Base-by-base conservation (phyloP, 2,329 filamentous ascomycete species). In the Phyllosticta paracitricarpa region DNA sequence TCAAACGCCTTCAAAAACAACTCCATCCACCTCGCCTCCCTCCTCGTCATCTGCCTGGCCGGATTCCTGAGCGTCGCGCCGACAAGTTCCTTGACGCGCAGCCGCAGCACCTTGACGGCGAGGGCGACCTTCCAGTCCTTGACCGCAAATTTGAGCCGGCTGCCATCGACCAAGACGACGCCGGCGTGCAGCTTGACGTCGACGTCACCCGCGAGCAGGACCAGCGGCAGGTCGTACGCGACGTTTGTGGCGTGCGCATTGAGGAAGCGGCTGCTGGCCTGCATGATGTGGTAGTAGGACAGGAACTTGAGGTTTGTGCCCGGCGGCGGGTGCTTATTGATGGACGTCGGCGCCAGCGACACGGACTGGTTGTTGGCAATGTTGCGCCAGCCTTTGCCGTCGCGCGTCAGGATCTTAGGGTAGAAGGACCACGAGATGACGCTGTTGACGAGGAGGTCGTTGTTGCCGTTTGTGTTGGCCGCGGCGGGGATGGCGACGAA, bases 371-470 rank as follows among this genome's bases (percentile, higher is more conserved):
- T 97, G 76, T 96, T 97, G 58, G 89, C 86, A 63, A 97, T 86
- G 66, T 97, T 97, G 61, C 92, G 87, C 81, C 92, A 89, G 12
- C 89, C 91, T 76, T 91, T 95, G 57, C 84, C 85, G 68, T 97
- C 92, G 61, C 89, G 85, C 26, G 88, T 84, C 3, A 97, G 81
- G 17, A 99, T 82, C 69, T 96, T 97, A 0, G 94, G 94, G 69
- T 99, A 97, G 77, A 99, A 96, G 58, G 90, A 92, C 84, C 90
- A 96, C 0, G 91, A 89, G 66, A 97, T 89, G 52, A 97, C 89
- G 0, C 91, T 89, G 63, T 87, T 84, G 5, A 91, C 81, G 25
- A 97, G 80, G 0, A 86, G 68, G 66, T 99, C 92, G 64, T 95
- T 93, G 60, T 87, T 82, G 65, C 89, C 91, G 70, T 94, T 88